A percentile compares a stretch with the other conserved stretches of the same genome.
Conservation (phyloP, 2,329 filamentous ascomycete species). For the Sporothrix curviconia region DNA sequence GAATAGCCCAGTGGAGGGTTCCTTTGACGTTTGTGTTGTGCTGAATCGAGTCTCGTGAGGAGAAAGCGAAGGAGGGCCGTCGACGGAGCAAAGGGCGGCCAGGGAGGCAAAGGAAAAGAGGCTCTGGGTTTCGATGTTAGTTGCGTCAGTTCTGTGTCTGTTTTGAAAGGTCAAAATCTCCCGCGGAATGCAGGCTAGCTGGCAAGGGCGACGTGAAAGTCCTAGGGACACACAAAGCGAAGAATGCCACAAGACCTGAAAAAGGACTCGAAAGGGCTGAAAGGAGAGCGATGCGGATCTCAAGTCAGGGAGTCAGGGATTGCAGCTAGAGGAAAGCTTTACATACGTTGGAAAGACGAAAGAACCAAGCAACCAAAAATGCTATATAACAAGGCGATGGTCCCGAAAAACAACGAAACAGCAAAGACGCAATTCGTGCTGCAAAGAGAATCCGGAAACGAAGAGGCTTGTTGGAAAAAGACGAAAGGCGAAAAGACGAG, state of each 20-base stretch:
- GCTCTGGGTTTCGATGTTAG: background rate
- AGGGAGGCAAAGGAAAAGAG: slow-evolving; percentile 7
- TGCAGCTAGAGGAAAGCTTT: background rate
- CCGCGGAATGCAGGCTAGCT: slow-evolving; percentile 13
- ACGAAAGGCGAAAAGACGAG: background rate
- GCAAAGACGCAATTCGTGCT: background rate
- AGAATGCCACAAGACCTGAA: background rate
- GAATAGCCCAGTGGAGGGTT: background rate
- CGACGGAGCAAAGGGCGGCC: background rate
- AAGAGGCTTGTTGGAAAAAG: background rate
- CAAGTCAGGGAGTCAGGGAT: background rate
- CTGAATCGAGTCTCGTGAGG: slow-evolving; percentile 1
- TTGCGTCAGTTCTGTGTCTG: too few relatives aligned
- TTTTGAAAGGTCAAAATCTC: slow-evolving; percentile 5
- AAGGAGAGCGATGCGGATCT: slow-evolving; percentile 9
- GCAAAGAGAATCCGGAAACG: background rate
- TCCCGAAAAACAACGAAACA: background rate
- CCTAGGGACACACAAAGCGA: background rate
- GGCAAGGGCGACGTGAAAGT: slow-evolving; percentile 1
- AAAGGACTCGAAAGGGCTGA: slow-evolving; percentile 8
- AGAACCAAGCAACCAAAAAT: slow-evolving; percentile 3
- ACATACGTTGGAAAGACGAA: background rate
- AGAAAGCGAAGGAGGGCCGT: background rate
- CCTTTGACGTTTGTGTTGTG: background rate
- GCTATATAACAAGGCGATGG: slow-evolving; percentile 8